Conservation (phyloP, 2,329 filamentous ascomycete species). For the Fusarium tupiense region DNA sequence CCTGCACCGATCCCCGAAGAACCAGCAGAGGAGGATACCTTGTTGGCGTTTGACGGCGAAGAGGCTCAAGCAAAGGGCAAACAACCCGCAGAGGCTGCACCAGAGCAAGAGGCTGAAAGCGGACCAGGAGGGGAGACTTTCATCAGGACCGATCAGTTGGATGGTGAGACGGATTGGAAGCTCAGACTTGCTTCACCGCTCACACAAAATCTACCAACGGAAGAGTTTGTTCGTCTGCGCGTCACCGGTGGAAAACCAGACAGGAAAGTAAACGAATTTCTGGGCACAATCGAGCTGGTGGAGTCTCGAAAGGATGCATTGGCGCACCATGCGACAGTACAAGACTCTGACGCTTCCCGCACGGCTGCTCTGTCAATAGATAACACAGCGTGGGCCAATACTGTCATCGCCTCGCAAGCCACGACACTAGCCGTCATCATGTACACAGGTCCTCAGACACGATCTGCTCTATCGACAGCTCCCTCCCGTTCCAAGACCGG, state of each 20-base stretch:
- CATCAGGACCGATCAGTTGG: conserved; percentile 95
- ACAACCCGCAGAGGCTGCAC: conserved; percentile 43
- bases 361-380: conserved; percentile 87
- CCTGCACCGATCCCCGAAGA: conserved; percentile 46
- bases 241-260: conserved; percentile 91
- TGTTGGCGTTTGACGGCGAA: conserved; percentile 55
- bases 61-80: conserved; percentile 49
- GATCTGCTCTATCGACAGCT: conserved; percentile 92
- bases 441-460: conserved; percentile 93
- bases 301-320: conserved; percentile 62
- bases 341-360: conserved; percentile 53
- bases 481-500: conserved; percentile 94
- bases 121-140: conserved; percentile 85
- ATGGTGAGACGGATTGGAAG: conserved; percentile 99
- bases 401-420: conserved; percentile 92
- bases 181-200: conserved; percentile 86
- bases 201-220: conserved; percentile 79
- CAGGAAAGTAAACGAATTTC: conserved; percentile 92
- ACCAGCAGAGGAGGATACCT: conserved; percentile 51
- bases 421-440: conserved; percentile 89
- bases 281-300: conserved; percentile 84
- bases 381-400: conserved; percentile 99
- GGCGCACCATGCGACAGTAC: conserved; percentile 51
- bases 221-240: conserved; percentile 74
- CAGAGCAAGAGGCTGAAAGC: conserved; percentile 45